Evolutionary conservation across 1,284 basidiomycete species (phyloP).

Genomic region (Taiwanofungus camphoratus): DNA sequence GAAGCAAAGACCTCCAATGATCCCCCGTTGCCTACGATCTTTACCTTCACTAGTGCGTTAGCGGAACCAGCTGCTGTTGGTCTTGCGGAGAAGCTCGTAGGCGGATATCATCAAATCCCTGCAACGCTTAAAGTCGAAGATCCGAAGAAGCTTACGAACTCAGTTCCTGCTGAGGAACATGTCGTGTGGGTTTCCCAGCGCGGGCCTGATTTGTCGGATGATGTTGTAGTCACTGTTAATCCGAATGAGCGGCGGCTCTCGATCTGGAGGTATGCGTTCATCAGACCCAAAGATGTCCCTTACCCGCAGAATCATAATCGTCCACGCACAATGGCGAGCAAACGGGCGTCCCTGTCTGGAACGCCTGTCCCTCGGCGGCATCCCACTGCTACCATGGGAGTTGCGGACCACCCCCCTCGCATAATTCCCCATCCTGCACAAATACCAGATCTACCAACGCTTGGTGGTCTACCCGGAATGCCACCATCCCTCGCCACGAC

Average conservation of each 20-base stretch:
- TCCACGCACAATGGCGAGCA: slow-evolving; percentile 10
- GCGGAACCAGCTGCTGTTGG: slow-evolving; percentile 72
- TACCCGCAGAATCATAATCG: slow-evolving; percentile 21
- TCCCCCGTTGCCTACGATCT: slow-evolving; percentile 67
- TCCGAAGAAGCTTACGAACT: slow-evolving; percentile 40
- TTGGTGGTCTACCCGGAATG: slow-evolving; percentile 20
- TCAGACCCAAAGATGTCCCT: slow-evolving; percentile 46
- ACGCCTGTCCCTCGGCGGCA: slow-evolving; percentile 18
- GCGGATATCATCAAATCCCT: slow-evolving; percentile 35
- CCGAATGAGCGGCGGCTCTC: slow-evolving; percentile 44
- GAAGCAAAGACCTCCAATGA: slow-evolving; percentile 61
- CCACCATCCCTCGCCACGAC: slow-evolving; percentile 37
- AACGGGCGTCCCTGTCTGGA: slow-evolving; percentile 20
- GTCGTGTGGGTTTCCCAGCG: slow-evolving; percentile 54
- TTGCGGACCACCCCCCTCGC: slow-evolving; percentile 15
- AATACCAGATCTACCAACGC: slow-evolving; percentile 14
- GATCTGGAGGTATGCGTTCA: slow-evolving; percentile 68
- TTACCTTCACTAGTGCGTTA: slow-evolving; percentile 70
- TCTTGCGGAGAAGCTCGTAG: slow-evolving; percentile 49
- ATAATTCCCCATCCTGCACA: slow-evolving; percentile 15
- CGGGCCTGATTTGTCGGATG: slow-evolving; percentile 37
- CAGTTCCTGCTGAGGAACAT: slow-evolving; percentile 54
- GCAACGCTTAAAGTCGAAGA: slow-evolving; percentile 48
- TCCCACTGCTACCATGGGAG: slow-evolving; percentile 6
- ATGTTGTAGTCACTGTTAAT: slow-evolving; percentile 55